A percentile compares a stretch with the other conserved stretches of the same genome.
phyloP scores from a whole-genome alignment of 176 grass and related monocot species.

The Oryza meridionalis region DNA sequence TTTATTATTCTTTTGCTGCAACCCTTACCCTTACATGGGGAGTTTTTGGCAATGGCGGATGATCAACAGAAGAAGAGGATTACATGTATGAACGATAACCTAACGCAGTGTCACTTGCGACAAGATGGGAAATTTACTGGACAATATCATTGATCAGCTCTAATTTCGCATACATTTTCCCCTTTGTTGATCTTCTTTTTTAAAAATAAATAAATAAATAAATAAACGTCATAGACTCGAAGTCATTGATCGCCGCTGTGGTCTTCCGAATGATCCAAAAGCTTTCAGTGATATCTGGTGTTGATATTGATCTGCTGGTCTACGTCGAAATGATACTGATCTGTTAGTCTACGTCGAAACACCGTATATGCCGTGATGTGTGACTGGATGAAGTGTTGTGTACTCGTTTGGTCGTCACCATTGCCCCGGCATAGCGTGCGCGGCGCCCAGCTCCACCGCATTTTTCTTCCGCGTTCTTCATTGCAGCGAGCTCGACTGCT shows the following conservation, averaged over 20 bases:
- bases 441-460: too few species aligned
- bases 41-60: constrained; percentile 37
- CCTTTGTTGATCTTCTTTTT: neutral
- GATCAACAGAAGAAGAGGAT: constrained; percentile 17
- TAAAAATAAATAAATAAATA: neutral
- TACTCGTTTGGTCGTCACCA: too few species aligned
- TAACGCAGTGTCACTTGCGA: neutral
- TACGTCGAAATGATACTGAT: neutral
- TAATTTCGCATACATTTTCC: neutral
- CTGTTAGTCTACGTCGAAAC: neutral
- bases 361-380: too few species aligned
- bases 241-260: too few species aligned
- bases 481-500: neutral
- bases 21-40: constrained; percentile 14
- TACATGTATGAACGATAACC: constrained; percentile 17
- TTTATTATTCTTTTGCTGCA: constrained; percentile 51
- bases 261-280: neutral
- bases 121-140: constrained; percentile 28
- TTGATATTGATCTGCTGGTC: neutral
- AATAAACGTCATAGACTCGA: neutral
- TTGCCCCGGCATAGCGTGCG: neutral
- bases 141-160: neutral
- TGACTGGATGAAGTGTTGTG: neutral
- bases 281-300: neutral
- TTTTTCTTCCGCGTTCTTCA: too few species aligned